phyloP scores from a whole-genome alignment of 495 filamentous ascomycete species.

The Aspergillus conjunctus region DNA sequence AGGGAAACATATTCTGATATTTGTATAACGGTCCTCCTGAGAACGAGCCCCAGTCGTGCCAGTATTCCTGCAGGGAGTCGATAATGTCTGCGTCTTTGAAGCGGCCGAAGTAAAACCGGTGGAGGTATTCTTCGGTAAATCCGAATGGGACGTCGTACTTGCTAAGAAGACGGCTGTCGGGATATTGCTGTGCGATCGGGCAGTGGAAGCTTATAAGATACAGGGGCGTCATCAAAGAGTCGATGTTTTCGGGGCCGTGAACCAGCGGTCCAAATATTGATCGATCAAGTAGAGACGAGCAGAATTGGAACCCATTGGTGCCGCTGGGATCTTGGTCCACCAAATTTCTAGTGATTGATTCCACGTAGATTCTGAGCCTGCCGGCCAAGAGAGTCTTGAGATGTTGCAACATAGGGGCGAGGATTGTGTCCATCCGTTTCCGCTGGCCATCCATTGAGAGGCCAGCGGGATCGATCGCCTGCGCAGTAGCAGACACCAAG shows the following conservation, averaged over 20 bases:
- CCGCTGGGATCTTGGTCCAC: conserved; percentile 23
- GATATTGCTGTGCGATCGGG: conserved; percentile 20
- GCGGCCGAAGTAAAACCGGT: conserved; percentile 31
- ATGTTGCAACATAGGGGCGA: conserved; percentile 8
- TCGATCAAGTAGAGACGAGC: conserved; percentile 18
- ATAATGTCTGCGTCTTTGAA: conserved; percentile 44
- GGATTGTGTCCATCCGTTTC: not conserved
- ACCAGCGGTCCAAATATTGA: conserved; percentile 32
- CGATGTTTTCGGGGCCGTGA: not conserved
- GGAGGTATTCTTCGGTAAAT: conserved; percentile 47
- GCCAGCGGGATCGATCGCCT: conserved; percentile 7
- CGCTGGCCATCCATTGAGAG: conserved; percentile 1
- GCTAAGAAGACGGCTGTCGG: conserved; percentile 15
- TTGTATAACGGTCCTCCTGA: conserved; percentile 33
- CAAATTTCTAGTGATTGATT: conserved; percentile 30
- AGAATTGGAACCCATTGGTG: conserved; percentile 9
- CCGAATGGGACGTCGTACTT: conserved; percentile 44
- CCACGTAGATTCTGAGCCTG: conserved; percentile 26
- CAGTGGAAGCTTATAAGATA: conserved; percentile 47
- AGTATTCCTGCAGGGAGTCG: conserved; percentile 46
- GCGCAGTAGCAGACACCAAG: conserved; percentile 20
- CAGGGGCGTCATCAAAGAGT: conserved; percentile 15
- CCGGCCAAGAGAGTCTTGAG: conserved; percentile 21
- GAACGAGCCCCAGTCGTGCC: conserved; percentile 48
- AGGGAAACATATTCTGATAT: conserved; percentile 43